Evolutionary conservation across 768 basidiomycete species (phyloP), one percentile per base, ranked within the genome.

Genomic region (Trametes cubensis): DNA sequence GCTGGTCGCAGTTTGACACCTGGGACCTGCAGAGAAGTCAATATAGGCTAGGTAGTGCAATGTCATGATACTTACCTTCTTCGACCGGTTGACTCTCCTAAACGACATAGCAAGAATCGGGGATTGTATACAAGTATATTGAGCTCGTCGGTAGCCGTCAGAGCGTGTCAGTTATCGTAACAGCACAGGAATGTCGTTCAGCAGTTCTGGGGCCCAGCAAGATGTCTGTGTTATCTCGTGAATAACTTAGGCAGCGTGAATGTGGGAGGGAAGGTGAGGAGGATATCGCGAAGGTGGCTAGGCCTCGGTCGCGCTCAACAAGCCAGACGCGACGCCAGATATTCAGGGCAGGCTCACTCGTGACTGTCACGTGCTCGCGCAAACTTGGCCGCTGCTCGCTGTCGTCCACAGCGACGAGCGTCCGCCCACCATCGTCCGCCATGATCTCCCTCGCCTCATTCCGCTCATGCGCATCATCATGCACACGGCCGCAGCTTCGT

Each of bases 1-100:
- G 75, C 85, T 3, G 90, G 90, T 20, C 91, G 85, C 62, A 93
- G 82, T 65, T 88, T 91, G 64, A 92, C 91, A 77, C 88, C 89
- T 2, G 91, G 90, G 17, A 93, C 90, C 90, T 92, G 20, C 3
- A 53, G 11, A 26, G 23, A 5, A 21, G 44, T 23, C 55, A 20
- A 40, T 18, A 15, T 18, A 11, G 18, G 14, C 42, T 6, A 28
- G 7, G 10, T 44, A 6, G 8, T 20, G 55, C 23, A 55, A 28
- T 26, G 34, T 1, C 4, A 26, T 13, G 8, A 18, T 10, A 28
- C 60, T 23, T 34, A 83, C 88, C 77, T 88, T 90, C 75, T 79
- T 79, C 6, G 87, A 89, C 70, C 87, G 88, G 75, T 89, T 89
- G 15, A 76, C 74, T 57, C 86, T 79, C 61, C 87, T 80, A 28